phyloP scores from a whole-genome alignment of 352 stramenopile genomes.

The Pythium brassicae region DNA sequence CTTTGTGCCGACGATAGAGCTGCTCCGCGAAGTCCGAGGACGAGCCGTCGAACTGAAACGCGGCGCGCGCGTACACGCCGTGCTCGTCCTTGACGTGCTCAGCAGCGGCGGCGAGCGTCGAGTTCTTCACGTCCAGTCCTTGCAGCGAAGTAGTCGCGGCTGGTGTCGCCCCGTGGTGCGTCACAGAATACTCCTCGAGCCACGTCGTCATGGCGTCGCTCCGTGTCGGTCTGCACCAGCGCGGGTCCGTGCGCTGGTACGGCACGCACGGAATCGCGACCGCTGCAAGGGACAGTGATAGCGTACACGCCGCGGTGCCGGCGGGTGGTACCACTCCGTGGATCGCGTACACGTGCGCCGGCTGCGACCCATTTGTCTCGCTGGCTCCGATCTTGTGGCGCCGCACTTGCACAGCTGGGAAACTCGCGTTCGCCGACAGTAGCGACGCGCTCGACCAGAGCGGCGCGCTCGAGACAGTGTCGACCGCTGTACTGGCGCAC shows the following conservation, averaged over 20 bases:
- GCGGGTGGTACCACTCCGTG: conserved; percentile 1
- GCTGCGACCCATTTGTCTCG: neutral
- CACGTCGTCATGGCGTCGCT: conserved; percentile 7
- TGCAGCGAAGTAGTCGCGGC: neutral
- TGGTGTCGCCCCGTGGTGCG: neutral
- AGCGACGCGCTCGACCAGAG: conserved; percentile 11
- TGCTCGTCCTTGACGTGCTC: conserved; percentile 10
- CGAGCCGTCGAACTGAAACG: conserved; percentile 22
- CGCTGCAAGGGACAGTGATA: neutral
- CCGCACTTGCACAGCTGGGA: conserved; percentile 3
- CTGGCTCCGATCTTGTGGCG: neutral
- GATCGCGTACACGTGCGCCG: conserved; percentile 10
- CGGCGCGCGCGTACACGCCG: conserved; percentile 9
- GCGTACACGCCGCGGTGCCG: no score
- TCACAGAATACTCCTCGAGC: conserved; percentile 9
- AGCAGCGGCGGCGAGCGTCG: neutral
- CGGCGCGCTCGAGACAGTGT: conserved; percentile 5
- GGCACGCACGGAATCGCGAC: conserved; percentile 11
- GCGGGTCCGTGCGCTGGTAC: conserved; percentile 5
- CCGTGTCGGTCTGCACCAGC: conserved; percentile 6
- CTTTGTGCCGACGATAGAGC: conserved; percentile 20
- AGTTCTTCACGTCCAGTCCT: neutral
- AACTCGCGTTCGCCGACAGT: neutral
- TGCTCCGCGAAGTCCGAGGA: conserved; percentile 32
- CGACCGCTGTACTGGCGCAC: conserved; percentile 17